Evolutionary conservation across 208 protist species (phyloP), one percentile per base, ranked within the genome.

Genomic region (Leishmania arabica): DNA sequence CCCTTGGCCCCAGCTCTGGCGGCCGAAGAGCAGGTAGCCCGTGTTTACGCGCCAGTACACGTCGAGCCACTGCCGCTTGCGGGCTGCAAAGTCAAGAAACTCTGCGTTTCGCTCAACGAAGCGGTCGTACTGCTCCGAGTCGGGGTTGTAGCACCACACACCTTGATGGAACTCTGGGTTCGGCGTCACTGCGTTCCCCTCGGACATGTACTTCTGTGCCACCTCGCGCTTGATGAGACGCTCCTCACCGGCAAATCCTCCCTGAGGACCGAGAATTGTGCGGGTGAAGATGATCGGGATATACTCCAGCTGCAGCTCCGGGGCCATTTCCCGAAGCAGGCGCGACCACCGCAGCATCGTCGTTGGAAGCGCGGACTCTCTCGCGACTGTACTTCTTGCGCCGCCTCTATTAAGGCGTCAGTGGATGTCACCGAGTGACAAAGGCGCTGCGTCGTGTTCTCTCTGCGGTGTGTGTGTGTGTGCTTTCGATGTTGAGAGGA

Each of bases 11-110:
- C 93, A 98, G 56, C 93, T 96, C 79, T 96, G 92, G 4, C 95
- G 91, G 0, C 93, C 93, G 77, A 97, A 96, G 54, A 98, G 84
- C 47, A 98, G 86, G 83, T 98, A 98, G 54, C 95, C 95, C 1
- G 95, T 98, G 86, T 98, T 98, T 40, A 98, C 95, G 60, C 95
- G 92, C 94, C 95, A 98, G 88, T 98, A 98, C 37, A 98, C 93
- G 77, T 98, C 95, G 15, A 98, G 87, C 94, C 95, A 98, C 87
- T 98, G 95, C 73, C 95, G 90, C 87, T 98, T 98, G 65, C 95
- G 92, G 1, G 95, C 89, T 45, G 93, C 93, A 75, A 98, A 98
- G 82, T 98, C 95, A 60, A 98, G 92, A 74, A 98, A 98, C 17
- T 97, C 92, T 15, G 92, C 82, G 86, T 88, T 98, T 72, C 95